Evolutionary conservation across 202 grass and related monocot genomes (phyloP), one percentile per base, ranked within the genome.

Genomic region (Panicum hallii): DNA sequence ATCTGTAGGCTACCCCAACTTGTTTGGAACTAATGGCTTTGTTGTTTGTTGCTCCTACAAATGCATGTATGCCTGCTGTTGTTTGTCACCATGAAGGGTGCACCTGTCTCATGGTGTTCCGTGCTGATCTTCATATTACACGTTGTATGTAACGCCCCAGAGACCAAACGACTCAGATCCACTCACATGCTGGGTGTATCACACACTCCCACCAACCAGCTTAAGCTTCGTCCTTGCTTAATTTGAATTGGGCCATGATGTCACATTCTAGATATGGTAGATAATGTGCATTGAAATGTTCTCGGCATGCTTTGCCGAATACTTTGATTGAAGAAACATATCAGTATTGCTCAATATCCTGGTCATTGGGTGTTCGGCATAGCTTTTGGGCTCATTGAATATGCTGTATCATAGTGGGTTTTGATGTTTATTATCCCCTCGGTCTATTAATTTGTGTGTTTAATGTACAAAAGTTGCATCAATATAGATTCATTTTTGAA

Each of bases 371-470:
- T 75, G 20, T 76, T 58, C 36, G 9, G 1, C 4, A 7, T 48
- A 72, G 67, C 42, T 62, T 30, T 70, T 43, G 79, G 48, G 4
- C n/a, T 60, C 63, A 43, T 77, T 73, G 46, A 44, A 7, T 55
- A 45, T 56, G 77, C 43, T 65, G 3, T 72, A 74, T 11, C 17
- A 9, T 30, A 12, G 58, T 45, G 70, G 8, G 1, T 75, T 75
- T 16, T 44, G 58, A 67, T 74, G 57, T 54, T 48, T 62, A 20
- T 34, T 40, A 79, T 63, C 42, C 55, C 30, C 26, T 65, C 62
- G 6, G 13, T 65, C 30, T 22, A 10, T 22, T 57, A 57, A 57
- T 22, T 12, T 52, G 15, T 50, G 48, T 52, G 49, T 52, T 52
- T 52, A 52, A 5, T 52, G 14, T 52, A 17, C 19, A 56, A 8